Evolutionary conservation across 352 stramenopile genomes (phyloP).

Genomic region (Pythium pyrilobum): DNA sequence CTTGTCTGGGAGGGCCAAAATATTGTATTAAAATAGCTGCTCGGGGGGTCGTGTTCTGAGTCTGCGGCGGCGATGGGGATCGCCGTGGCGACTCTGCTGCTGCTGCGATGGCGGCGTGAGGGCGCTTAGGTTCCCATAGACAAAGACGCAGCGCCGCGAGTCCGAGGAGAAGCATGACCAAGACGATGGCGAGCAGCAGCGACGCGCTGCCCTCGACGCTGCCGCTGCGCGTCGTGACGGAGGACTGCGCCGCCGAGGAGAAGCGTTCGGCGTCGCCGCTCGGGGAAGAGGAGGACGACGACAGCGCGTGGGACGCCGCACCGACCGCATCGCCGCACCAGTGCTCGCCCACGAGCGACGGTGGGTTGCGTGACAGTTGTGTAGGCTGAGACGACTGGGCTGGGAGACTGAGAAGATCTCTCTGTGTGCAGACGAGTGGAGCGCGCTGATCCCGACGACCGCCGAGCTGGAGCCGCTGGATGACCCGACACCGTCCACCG

Average conservation of each 20-base stretch:
- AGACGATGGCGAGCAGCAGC: background rate
- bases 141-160: too few relatives aligned
- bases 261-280: slow-evolving; percentile 3
- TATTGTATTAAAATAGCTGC: too few relatives aligned
- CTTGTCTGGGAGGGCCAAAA: background rate
- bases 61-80: too few relatives aligned
- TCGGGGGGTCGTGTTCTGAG: too few relatives aligned
- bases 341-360: slow-evolving; percentile 10
- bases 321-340: background rate
- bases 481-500: background rate
- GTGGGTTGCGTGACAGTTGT: background rate
- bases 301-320: background rate
- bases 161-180: background rate
- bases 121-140: too few relatives aligned
- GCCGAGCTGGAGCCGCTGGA: slow-evolving; percentile 20
- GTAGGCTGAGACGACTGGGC: background rate
- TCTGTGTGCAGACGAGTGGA: slow-evolving; percentile 19
- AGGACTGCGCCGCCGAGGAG: background rate
- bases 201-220: background rate
- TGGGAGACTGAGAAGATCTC: background rate
- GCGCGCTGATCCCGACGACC: slow-evolving; percentile 17
- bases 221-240: slow-evolving; percentile 5
- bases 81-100: too few relatives aligned
- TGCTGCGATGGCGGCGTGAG: too few relatives aligned
- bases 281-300: background rate